Base-by-base conservation (phyloP, 768 basidiomycete species). In the Cyathus striatus region DNA sequence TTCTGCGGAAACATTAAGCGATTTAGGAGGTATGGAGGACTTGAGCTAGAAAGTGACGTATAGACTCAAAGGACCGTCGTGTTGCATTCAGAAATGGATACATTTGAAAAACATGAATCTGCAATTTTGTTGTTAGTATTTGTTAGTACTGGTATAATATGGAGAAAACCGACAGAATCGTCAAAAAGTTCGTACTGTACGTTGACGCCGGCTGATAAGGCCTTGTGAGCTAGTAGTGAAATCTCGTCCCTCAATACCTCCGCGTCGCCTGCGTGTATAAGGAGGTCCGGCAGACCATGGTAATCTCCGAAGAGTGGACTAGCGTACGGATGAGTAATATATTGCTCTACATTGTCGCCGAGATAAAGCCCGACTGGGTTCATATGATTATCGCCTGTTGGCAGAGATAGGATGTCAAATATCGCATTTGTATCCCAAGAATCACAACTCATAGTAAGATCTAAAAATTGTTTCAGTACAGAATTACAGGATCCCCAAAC, bases 171-270 rank as follows among this genome's bases (percentile, higher is more conserved):
- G 54, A 94, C 91, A 40, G 84, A 86, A 63, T 99, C 95, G 54
- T 94, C 86, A 54, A 89, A 96, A 27, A 90, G 62, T 58, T 97
- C 93, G 52, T 94, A 88, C 47, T 76, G 78, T 23, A 96, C 89
- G 42, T 85, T 70, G 26, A 95, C 90, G 2, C 93, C 94, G 0
- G 87, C 81, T 21, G 88, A 60, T 4, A 83, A 79, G 9, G 96
- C 96, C 60, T 99, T 99, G 64, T 95, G 90, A 1, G 94, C 92
- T 21, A 98, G 61, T 6, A 99, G 73, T 13, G 86, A 85, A 18
- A 90, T 85, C 59, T 98, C 95, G 54, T 99, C 95, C 21, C 92
- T 73, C n/a, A 99, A 71, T 0, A 96, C 91, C 58, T 99, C 95
- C 1, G 90, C 86, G 48, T 97, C 95, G 14, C 95, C 95, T 2